A percentile compares a stretch with the other conserved stretches of the same genome.
These are phyloP conservation scores for Naegleria lovaniensis DNA, from an alignment of 208 protist species.

Conservation along the genomic window DNA sequence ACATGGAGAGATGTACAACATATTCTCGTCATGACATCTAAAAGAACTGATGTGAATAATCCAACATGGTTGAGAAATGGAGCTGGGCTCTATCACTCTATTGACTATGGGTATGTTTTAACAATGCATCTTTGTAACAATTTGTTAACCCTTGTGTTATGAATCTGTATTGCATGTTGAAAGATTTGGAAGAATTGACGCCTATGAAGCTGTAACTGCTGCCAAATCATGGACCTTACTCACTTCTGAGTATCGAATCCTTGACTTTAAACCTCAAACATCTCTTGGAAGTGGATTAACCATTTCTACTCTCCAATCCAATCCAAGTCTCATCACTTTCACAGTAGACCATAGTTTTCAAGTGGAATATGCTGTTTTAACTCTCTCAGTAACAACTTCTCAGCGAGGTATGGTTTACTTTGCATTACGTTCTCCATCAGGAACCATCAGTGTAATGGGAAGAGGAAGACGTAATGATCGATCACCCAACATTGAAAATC, in stretches of 20 bases:
- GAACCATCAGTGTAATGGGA: neutral
- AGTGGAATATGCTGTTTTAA: neutral
- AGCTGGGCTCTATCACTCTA: neutral
- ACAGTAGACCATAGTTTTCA: neutral
- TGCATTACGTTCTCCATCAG: neutral
- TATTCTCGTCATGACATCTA: constrained; percentile 22
- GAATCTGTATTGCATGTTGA: too few species aligned
- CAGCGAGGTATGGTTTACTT: neutral
- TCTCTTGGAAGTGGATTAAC: neutral
- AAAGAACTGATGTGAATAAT: neutral
- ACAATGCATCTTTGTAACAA: too few species aligned
- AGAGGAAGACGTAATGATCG: neutral
- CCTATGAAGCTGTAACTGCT: neutral
- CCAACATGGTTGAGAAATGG: constrained; percentile 34
- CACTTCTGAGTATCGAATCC: neutral
- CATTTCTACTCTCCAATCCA: neutral
- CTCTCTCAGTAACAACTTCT: neutral
- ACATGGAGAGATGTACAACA: constrained; percentile 46
- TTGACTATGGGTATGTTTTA: neutral
- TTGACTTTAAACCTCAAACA: neutral
- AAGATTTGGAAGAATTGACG: constrained; percentile 2
- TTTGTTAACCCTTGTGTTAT: too few species aligned
- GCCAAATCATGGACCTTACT: neutral
- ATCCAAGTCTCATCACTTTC: neutral
- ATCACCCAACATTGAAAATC: neutral